phyloP scores from a whole-genome alignment of 306 rosid genomes.

The Medicago ruthenica region DNA sequence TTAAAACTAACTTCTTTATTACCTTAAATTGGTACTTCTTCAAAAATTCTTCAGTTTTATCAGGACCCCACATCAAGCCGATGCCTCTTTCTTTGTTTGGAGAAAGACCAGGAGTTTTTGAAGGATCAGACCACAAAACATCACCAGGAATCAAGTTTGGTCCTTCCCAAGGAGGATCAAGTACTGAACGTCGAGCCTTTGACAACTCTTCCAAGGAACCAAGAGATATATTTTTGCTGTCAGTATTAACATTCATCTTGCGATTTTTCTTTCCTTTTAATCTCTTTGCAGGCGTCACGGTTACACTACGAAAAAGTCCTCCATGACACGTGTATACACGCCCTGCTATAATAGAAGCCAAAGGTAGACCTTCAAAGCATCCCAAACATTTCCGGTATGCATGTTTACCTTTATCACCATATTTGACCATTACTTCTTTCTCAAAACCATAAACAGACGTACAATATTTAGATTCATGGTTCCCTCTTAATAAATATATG shows the following conservation, averaged over 20 bases:
- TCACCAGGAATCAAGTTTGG: slow-evolving; percentile 88
- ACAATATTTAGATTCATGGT: slow-evolving; percentile 90
- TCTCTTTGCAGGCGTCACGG: slow-evolving; percentile 67
- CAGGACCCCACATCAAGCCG: slow-evolving; percentile 92
- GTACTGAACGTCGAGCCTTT: slow-evolving; percentile 79
- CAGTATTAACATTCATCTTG: slow-evolving; percentile 57
- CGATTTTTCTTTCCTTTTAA: slow-evolving; percentile 80
- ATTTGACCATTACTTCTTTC: slow-evolving; percentile 80
- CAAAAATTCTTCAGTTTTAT: slow-evolving; percentile 87
- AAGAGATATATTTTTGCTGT: slow-evolving; percentile 54
- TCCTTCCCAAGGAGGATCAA: slow-evolving; percentile 98
- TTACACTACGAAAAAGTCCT: slow-evolving; percentile 79
- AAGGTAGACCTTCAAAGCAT: slow-evolving; percentile 93
- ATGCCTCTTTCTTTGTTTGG: slow-evolving; percentile 89
- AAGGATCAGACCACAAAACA: slow-evolving; percentile 95
- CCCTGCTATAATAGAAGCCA: slow-evolving; percentile 78
- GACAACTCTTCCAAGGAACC: slow-evolving; percentile 82
- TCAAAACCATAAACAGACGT: slow-evolving; percentile 93
- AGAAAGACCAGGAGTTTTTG: slow-evolving; percentile 73
- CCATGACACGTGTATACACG: slow-evolving; percentile 90
- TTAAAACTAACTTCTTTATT: slow-evolving; percentile 17
- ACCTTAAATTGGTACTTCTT: slow-evolving; percentile 74
- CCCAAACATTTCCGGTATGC: slow-evolving; percentile 87
- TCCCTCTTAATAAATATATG: slow-evolving; percentile 77
- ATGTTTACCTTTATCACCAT: slow-evolving; percentile 80